These are phyloP conservation scores for Pythium vanterpoolii DNA, from an alignment of 352 stramenopile genomes.

Conservation along the genomic window DNA sequence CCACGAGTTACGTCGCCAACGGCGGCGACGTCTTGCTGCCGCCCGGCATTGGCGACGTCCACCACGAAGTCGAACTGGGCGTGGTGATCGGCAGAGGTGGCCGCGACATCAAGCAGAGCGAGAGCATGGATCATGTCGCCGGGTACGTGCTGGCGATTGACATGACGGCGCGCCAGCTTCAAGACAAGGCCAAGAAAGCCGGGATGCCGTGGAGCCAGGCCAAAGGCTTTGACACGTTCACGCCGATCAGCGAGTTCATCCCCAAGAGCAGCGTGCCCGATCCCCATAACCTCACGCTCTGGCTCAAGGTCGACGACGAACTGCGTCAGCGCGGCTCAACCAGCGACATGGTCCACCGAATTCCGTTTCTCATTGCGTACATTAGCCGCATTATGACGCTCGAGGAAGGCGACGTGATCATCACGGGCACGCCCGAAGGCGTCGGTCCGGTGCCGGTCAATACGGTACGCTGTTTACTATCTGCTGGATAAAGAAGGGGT, in stretches of 20 bases:
- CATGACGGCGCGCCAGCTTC: conserved; percentile 76
- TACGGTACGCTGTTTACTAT: conserved; percentile 35
- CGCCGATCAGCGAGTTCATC: conserved; percentile 79
- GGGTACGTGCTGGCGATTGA: conserved; percentile 78
- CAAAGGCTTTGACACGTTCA: conserved; percentile 83
- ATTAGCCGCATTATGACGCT: conserved; percentile 84
- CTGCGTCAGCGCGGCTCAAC: conserved; percentile 72
- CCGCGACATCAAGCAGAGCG: conserved; percentile 53
- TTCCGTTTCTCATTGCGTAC: conserved; percentile 72
- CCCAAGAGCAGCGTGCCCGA: conserved; percentile 53
- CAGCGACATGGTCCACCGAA: conserved; percentile 76
- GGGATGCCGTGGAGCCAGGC: conserved; percentile 71
- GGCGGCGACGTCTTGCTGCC: conserved; percentile 59
- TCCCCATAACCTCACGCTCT: conserved; percentile 71
- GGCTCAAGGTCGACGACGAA: conserved; percentile 78
- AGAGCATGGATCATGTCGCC: conserved; percentile 67
- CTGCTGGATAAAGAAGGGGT: not conserved
- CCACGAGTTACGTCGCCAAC: conserved; percentile 62
- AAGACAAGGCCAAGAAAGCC: conserved; percentile 74
- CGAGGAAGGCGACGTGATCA: conserved; percentile 81
- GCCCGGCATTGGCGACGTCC: conserved; percentile 65
- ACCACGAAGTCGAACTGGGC: conserved; percentile 84
- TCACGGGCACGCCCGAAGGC: conserved; percentile 80
- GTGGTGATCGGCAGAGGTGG: conserved; percentile 71
- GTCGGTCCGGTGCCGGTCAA: conserved; percentile 59